Base-by-base conservation (phyloP, 2,329 filamentous ascomycete genomes). In the Dactylellina parvicollis region DNA sequence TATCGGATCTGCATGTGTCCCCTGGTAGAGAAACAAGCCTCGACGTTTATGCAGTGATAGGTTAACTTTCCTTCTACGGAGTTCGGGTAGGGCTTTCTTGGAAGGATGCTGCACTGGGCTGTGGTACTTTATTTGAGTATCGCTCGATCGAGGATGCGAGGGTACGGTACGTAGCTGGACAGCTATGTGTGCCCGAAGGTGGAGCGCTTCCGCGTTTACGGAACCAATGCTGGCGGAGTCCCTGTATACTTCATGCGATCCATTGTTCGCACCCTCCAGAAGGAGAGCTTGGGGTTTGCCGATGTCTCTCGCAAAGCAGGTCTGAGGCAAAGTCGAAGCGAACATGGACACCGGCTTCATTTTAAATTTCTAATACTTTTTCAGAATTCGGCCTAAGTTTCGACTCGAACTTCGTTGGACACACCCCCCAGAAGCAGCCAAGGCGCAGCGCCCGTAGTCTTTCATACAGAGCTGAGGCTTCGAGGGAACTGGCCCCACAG, bases 131-230 rank as follows among this genome's bases (percentile, higher is more conserved):
- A 60, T 42, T 38, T 42, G 28, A 54, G 18, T 40, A 57, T 44
- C 18, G 47, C 28, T 61, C 38, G 12, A 60, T 16, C 55, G 18
- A 38, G 40, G 32, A n/a, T n/a, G 10, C 44, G 24, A 50, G 56
- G 36, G 36, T 3, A 24, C n/a, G 10, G 18, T n/a, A 22, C 4
- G 16, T 18, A 16, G 22, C 34, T 26, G 54, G 54, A 52, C 54
- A 65, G 26, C 36, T 72, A 64, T 30, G 44, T 57, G 20, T 57
- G 56, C 42, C 57, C 49, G 42, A 44, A 54, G 16, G 20, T 49
- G 42, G 34, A 55, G 69, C 69, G 69, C 67, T 59, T 57, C n/a
- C 55, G 57, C 69, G 69, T 73, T 66, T 73, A 73, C 52, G 32
- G 49, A 49, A 22, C 38, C 30, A 49, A 73, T 40, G 55, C 40